Base-by-base conservation (phyloP, 2,329 filamentous ascomycete species). In the Microcera coccophila region DNA sequence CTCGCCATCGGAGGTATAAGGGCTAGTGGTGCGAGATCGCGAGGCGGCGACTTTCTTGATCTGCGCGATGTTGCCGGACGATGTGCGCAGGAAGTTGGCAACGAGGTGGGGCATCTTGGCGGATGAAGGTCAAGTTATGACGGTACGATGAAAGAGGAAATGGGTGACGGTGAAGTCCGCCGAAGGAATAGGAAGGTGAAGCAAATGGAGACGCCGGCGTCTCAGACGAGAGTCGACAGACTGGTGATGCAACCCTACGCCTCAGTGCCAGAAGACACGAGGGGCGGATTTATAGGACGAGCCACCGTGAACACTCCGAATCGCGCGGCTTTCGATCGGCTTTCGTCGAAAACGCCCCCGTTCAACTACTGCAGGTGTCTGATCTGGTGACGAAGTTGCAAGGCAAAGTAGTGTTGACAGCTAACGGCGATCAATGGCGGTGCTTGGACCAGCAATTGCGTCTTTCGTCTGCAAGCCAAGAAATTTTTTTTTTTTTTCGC, bases 21-120 rank as follows among this genome's bases (percentile, higher is more conserved):
- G 60, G 51, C 59, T 66, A 43, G 54, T 53, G 45, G 56, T 60
- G 49, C 59, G 51, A 34, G 64, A 64, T 46, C 60, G 53, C 14
- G 59, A 52, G 29, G 46, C 46, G 45, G 62, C 51, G 15, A 55
- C 52, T 44, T 63, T 73, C 51, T 77, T 75, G 53, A 76, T 69
- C 56, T 66, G 70, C 42, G 72, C 66, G 50, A 78, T 74, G 62
- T 68, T 72, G 59, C 77, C 75, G 50, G 75, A 74, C n/a, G 76
- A 75, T 49, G 69, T 71, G 53, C 75, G 74, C 53, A 81, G 70
- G 63, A 81, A 79, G 59, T 71, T 75, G 59, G 73, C 67, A 50
- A 81, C 77, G 47, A 73, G 68, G 66, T 79, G 75, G 58, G 77
- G 76, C 78, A 81, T 81, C 40, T 58, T 68, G 58, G 21, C 42